Base-by-base conservation (phyloP, 305 asterid genomes). In the Rubia tinctorum region DNA sequence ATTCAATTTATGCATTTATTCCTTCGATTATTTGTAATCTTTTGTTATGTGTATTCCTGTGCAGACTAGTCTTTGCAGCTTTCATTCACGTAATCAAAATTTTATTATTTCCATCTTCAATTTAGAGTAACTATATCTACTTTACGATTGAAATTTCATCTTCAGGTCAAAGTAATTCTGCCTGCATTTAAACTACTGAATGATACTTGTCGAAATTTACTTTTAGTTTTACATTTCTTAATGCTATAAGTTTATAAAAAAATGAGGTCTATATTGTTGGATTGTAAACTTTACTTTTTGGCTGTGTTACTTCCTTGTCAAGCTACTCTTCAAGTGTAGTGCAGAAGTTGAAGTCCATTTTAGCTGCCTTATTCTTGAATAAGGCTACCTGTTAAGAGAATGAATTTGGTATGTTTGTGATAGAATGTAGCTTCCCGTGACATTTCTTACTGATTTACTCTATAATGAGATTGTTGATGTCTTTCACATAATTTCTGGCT, bases 1-100 rank as follows among this genome's bases (percentile, higher is more conserved):
- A 23, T 27, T 49, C 69, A 27, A 67, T 25, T 74, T 74, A 47
- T 5, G 62, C 20, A 12, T 47, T 72, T 7, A 27, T 76, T 69
- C 51, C 72, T 55, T 11, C 49, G 15, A 20, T 8, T 53, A 18
- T 9, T 55, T 55, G 55, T 17, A 39, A 53, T 22, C 6, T 68
- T 20, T 39, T 61, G 61, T n/a, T 40, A 15, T 47, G 42, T 53
- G 18, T 18, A 47, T 25, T 60, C 25, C 11, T 30, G 44, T 59
- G 17, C 2, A 59, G 65, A 25, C 15, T 20, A n/a, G 37, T 59
- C 37, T 59, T 22, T 23, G 65, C 8, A 59, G 65, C 60, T 55
- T 55, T 55, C 25, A 55, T 55, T 1, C 20, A 15, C 58, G 14
- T 15, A 8, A 51, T 51, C 18, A 23, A 18, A n/a, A 55, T 18